Evolutionary conservation across 2,329 filamentous ascomycete species (phyloP), one percentile per base, ranked within the genome.

Genomic region (Drechslera avenae): DNA sequence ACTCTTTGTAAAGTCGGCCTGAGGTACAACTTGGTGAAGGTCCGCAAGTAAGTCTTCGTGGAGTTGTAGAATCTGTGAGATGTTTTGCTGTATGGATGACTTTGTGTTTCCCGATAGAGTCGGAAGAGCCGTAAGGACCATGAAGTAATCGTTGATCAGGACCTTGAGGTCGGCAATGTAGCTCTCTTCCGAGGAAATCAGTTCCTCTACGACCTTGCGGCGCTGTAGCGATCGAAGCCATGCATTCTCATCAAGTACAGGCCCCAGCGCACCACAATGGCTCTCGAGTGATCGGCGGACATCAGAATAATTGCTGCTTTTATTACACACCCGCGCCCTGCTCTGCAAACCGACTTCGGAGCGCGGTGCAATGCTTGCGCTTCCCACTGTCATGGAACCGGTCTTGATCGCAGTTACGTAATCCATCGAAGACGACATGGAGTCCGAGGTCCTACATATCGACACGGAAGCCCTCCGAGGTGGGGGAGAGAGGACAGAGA

Each of bases 91-190:
- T 61, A 96, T 90, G 10, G 89, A 88, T 30, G 84, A 81, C 57
- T 88, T 81, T 16, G 89, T 79, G 26, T 83, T 83, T 31, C 77
- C 75, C n/a, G 86, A 81, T n/a, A 86, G 69, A 9, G 83, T 81
- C 5, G 87, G 86, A 26, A 89, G 76, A n/a, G 87, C 86, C 31
- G 87, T 86, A 44, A 94, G 80, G 37, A 94, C 64, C 41, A 77
- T 78, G 60, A 78, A 79, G 64, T 76, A 76, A 45, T 75, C 75
- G 74, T 95, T 91, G 69, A 89, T 88, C 52, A 97, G 78, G 59
- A 94, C 91, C 63, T 90, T 90, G 50, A 97, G 75, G 64, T 96
- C 93, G 13, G 87, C 85, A 62, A 97, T 86, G 69, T 97, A 97
- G 64, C 87, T 85, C 69, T 94, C 89, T 72, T 97, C 94, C 0